Evolutionary conservation across 2,329 filamentous ascomycete genomes (phyloP).

Genomic region (Ophiostoma sp.): DNA sequence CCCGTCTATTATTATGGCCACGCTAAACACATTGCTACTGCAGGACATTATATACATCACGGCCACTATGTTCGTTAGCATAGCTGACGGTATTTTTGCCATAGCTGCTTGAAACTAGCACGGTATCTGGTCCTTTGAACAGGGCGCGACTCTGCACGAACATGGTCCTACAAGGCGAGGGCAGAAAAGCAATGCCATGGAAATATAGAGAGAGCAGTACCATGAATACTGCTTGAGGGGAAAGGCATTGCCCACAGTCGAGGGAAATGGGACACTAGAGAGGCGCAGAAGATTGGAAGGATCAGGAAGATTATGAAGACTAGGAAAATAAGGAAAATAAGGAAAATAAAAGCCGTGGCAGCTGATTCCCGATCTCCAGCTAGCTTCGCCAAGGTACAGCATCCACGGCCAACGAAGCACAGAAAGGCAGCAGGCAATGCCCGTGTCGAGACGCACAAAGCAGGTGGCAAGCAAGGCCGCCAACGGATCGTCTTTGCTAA

Average conservation of each 20-base stretch:
- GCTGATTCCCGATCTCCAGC: not conserved
- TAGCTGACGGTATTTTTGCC: not conserved
- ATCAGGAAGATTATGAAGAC: not conserved
- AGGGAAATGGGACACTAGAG: not conserved
- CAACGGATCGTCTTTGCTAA: not conserved
- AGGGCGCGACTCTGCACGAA: not conserved
- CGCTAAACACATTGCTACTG: not conserved
- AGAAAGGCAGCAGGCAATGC: not conserved
- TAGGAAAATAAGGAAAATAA: not conserved
- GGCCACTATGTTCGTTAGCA: not conserved
- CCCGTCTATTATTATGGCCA: too few relatives aligned
- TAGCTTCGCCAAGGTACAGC: slow-evolving; percentile 6
- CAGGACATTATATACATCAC: not conserved
- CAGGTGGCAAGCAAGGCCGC: slow-evolving; percentile 7
- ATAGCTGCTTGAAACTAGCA: not conserved
- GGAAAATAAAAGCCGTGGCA: not conserved
- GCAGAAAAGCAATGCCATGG: not conserved
- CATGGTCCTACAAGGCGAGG: not conserved
- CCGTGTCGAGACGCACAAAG: slow-evolving; percentile 10
- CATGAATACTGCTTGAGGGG: too few relatives aligned
- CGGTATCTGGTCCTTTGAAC: not conserved
- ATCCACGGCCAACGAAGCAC: not conserved
- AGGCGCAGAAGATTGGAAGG: not conserved
- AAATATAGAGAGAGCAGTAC: too few relatives aligned
- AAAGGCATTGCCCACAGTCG: not conserved